phyloP scores from a whole-genome alignment of 176 grass and related monocot species.

The Triticum urartu region DNA sequence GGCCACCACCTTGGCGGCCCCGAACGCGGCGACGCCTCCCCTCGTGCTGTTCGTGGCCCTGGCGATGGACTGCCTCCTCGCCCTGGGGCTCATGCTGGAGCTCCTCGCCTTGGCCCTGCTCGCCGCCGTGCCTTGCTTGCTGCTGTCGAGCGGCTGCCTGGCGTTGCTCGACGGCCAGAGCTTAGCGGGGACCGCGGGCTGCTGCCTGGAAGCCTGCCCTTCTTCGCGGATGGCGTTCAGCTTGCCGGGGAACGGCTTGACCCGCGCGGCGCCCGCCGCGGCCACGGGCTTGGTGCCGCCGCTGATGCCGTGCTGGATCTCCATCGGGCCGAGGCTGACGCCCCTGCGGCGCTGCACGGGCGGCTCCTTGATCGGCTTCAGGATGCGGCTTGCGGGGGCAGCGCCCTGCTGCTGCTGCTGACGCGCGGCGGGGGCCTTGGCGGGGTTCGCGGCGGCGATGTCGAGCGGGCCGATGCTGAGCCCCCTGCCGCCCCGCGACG shows the following conservation, averaged over 20 bases:
- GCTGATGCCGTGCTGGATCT: slow-evolving; percentile 57
- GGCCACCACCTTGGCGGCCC: slow-evolving; percentile 15
- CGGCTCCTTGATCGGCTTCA: slow-evolving; percentile 48
- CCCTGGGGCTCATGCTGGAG: slow-evolving; percentile 59
- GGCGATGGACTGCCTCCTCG: slow-evolving; percentile 49
- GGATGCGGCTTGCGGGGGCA: not conserved
- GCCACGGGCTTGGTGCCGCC: not conserved
- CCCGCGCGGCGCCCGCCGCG: not conserved
- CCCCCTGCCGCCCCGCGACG: slow-evolving; percentile 35
- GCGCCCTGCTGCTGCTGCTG: not conserved
- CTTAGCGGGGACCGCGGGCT: slow-evolving; percentile 22
- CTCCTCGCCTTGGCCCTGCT: slow-evolving; percentile 47
- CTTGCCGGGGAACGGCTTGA: slow-evolving; percentile 28
- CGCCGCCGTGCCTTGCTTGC: slow-evolving; percentile 13
- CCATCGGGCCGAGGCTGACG: slow-evolving; percentile 71
- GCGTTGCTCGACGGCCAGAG: slow-evolving; percentile 44
- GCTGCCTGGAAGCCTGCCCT: slow-evolving; percentile 24
- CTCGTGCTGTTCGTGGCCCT: slow-evolving; percentile 38
- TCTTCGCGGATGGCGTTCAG: slow-evolving; percentile 44
- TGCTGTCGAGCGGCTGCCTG: slow-evolving; percentile 12
- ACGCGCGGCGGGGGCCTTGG: not conserved
- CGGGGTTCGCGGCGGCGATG: slow-evolving; percentile 37
- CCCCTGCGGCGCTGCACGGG: slow-evolving; percentile 52
- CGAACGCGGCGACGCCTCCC: slow-evolving; percentile 23
- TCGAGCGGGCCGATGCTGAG: slow-evolving; percentile 67